Evolutionary conservation across 2,329 filamentous ascomycete species (phyloP), one percentile per base, ranked within the genome.

Genomic region (Paecilomyces sp.): DNA sequence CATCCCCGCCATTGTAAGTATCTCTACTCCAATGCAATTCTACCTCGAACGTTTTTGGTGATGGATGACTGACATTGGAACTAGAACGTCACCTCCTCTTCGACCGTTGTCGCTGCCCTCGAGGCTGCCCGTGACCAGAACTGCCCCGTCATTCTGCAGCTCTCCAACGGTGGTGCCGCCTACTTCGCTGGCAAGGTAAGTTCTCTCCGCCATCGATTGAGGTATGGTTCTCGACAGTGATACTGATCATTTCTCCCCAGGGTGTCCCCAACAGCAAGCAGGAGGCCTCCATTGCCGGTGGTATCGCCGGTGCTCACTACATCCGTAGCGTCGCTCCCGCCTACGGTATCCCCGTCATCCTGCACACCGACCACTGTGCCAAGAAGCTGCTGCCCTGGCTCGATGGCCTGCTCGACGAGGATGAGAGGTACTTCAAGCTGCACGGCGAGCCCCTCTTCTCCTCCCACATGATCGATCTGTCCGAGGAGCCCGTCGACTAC

Each of bases 341-440:
- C 68, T 99, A 99, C 80, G 91, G 88, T 69, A 82, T 97, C 67
- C 93, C 93, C 72, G 91, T 96, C 68, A 83, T 97, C 70, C 87
- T 97, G 62, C 92, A 97, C 86, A 95, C 93, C 75, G 94, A 99
- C 78, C 94, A 97, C 84, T 96, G 93, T 81, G 93, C 94, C 76
- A 97, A 97, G 90, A 97, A 97, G 88, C 91, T 97, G 61, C 88
- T 97, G 60, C 94, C 94, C 64, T 97, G 93, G 93, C 83, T 97
- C 76, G 92, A 97, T 74, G 92, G 92, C 76, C 92, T 97, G 88
- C 80, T 97, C 69, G 92, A 94, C 65, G 93, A 88, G 69, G 94
- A 97, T 73, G 94, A 97, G 86, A 84, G 82, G 62, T 93, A 92
- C 84, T 97, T 96, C 89, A 95, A 97, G 88, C 77, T 86, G 76